Evolutionary conservation across 805 yeast species (phyloP).

Genomic region (Brettanomyces bruxellensis): DNA sequence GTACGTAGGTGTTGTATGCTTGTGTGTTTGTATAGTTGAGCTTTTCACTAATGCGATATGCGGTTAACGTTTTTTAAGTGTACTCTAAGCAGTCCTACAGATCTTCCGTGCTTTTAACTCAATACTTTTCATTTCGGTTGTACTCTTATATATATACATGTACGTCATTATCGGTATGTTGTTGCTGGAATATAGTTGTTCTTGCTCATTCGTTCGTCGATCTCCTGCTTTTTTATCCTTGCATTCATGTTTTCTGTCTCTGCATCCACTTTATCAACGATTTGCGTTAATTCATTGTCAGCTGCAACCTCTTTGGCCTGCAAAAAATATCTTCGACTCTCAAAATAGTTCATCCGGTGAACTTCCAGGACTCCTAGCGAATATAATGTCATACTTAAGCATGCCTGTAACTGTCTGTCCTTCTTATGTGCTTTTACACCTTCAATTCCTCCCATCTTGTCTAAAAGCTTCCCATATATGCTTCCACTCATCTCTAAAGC

Average conservation of each 20-base stretch:
- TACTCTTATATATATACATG: background rate
- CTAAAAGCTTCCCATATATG: slow-evolving; percentile 14
- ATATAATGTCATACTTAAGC: slow-evolving; percentile 66
- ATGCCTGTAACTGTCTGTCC: slow-evolving; percentile 6
- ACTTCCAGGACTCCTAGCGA: slow-evolving; percentile 75
- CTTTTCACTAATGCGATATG: no score
- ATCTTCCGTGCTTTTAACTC: no score
- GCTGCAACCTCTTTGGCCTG: slow-evolving; percentile 67
- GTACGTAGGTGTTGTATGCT: background rate
- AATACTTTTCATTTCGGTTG: no score
- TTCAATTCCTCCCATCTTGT: slow-evolving; percentile 4
- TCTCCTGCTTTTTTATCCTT: background rate
- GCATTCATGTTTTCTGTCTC: slow-evolving; percentile 27
- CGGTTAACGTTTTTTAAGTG: no score
- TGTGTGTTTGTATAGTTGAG: background rate
- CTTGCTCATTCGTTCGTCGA: background rate
- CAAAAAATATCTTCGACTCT: slow-evolving; percentile 52
- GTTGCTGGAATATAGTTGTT: background rate
- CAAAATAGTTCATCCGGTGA: slow-evolving; percentile 45
- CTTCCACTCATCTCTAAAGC: slow-evolving; percentile 12
- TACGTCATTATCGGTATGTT: background rate
- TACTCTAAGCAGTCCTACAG: no score
- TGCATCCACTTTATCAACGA: slow-evolving; percentile 54
- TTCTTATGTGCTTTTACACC: slow-evolving; percentile 1
- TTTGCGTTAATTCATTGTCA: slow-evolving; percentile 53